Evolutionary conservation across 345 rosid species (phyloP).

Genomic region (Citrus sinensis): DVS_A1.0 CM039161.1:23870501-23871000

Average conservation of each 20-base stretch:
- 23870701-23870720: slow-evolving; percentile 86
- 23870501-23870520: slow-evolving; percentile 77
- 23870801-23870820: too few relatives aligned
- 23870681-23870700: slow-evolving; percentile 86
- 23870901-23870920: too few relatives aligned
- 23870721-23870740: slow-evolving; percentile 82
- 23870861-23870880: neutral
- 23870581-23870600: neutral
- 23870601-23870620: neutral
- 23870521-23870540: slow-evolving; percentile 40
- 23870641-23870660: slow-evolving; percentile 95
- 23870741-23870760: slow-evolving; percentile 85
- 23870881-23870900: neutral
- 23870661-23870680: slow-evolving; percentile 97
- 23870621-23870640: slow-evolving; percentile 75
- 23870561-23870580: slow-evolving; percentile 15
- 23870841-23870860: neutral
- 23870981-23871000: too few relatives aligned
- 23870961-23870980: too few relatives aligned
- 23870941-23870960: too few relatives aligned
- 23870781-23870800: neutral
- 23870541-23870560: neutral
- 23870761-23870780: neutral
- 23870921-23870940: too few relatives aligned
- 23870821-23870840: neutral